A percentile compares a stretch with the other conserved stretches of the same genome.
Conservation (phyloP, 805 yeast species). For the Saccharomycopsis selenospora region DNA sequence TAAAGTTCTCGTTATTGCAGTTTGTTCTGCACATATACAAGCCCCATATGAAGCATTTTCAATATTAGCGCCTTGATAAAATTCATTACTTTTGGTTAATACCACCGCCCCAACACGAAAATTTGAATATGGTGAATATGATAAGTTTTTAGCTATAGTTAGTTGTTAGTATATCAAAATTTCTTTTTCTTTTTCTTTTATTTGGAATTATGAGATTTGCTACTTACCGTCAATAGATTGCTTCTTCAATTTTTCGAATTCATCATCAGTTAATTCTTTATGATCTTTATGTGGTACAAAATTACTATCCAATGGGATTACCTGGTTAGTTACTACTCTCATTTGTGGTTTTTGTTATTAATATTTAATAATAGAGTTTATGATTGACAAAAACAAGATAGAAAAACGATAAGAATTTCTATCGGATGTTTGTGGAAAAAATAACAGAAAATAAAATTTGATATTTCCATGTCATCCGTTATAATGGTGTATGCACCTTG, state of each 20-base stretch:
- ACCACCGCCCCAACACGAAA: constrained; percentile 76
- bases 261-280: constrained; percentile 24
- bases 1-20: constrained; percentile 53
- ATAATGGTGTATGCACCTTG: too few species aligned
- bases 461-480: too few species aligned
- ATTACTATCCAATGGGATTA: constrained; percentile 5
- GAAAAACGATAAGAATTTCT: too few species aligned
- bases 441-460: too few species aligned
- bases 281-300: constrained; percentile 13
- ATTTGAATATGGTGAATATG: constrained; percentile 44
- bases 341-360: too few species aligned
- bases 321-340: background rate
- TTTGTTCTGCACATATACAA: constrained; percentile 69
- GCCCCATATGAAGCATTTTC: constrained; percentile 91
- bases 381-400: too few species aligned
- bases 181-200: too few species aligned
- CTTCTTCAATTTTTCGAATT: constrained; percentile 25
- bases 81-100: constrained; percentile 42
- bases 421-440: too few species aligned
- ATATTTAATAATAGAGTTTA: too few species aligned
- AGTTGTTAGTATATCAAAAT: too few species aligned
- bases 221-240: constrained; percentile 25
- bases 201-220: too few species aligned
- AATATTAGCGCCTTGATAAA: constrained; percentile 68
- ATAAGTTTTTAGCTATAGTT: constrained; percentile 31